Evolutionary conservation across 75 land plant genomes (phyloP).

Genomic region (Gnetum montanum): DNA sequence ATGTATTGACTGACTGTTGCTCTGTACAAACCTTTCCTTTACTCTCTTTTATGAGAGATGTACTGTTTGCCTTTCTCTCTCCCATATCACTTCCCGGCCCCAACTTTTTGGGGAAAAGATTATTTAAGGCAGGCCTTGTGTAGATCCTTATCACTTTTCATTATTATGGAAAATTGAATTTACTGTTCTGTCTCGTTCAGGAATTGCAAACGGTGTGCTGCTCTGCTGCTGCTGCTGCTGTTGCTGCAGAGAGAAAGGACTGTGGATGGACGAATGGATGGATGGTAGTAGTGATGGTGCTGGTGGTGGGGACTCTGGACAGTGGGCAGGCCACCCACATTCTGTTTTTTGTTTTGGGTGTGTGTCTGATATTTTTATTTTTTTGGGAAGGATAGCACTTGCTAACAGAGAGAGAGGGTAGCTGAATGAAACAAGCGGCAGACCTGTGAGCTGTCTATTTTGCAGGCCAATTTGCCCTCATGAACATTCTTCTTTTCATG

Average conservation of each 20-base stretch:
- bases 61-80: no score
- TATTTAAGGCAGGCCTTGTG: background rate
- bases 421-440: no score
- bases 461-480: no score
- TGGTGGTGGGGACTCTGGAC: background rate
- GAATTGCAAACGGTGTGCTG: background rate
- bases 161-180: background rate
- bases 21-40: background rate
- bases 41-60: background rate
- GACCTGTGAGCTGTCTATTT: conserved; percentile 6
- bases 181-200: background rate
- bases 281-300: background rate
- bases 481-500: no score
- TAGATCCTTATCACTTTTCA: background rate
- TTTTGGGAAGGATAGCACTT: no score
- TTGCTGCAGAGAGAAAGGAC: no score
- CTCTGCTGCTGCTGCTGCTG: no score
- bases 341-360: background rate
- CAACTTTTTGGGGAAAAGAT: no score
- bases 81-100: no score
- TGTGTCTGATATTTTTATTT: no score
- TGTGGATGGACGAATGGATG: no score
- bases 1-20: background rate
- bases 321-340: background rate
- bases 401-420: no score